A percentile compares a stretch with the other conserved stretches of the same genome.
Conservation (phyloP, 805 yeast genomes). For the Lipomyces sp. region DNA sequence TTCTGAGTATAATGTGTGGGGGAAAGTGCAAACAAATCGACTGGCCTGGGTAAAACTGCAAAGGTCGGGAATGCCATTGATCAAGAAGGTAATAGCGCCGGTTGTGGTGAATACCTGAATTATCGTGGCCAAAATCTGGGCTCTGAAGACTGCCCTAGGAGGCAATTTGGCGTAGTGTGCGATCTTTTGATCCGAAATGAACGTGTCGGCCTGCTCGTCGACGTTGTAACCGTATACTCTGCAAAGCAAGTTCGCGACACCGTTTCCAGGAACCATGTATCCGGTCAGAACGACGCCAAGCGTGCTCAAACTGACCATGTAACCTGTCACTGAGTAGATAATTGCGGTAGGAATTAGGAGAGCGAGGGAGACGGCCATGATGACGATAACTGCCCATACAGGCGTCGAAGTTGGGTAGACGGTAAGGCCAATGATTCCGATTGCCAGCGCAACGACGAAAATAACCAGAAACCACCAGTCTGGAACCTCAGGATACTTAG, state of each 20-base stretch:
- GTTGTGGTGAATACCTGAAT: constrained; percentile 61
- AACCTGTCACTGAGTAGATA: constrained; percentile 67
- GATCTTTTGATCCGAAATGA: constrained; percentile 50
- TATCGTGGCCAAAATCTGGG: constrained; percentile 58
- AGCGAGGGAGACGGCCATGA: constrained; percentile 57
- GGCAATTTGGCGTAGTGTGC: constrained; percentile 62
- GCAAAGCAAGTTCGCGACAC: constrained; percentile 55
- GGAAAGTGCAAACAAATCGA: constrained; percentile 39
- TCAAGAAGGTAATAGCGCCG: constrained; percentile 55
- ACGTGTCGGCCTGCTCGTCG: constrained; percentile 54
- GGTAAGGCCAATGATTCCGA: constrained; percentile 45
- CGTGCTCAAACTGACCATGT: constrained; percentile 49
- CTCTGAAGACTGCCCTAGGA: constrained; percentile 56
- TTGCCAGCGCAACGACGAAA: constrained; percentile 49
- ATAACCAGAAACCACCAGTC: constrained; percentile 71
- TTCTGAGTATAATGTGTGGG: constrained; percentile 38
- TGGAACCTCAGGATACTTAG: constrained; percentile 68
- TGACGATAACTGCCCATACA: constrained; percentile 65
- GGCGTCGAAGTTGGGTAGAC: constrained; percentile 61
- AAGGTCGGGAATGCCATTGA: constrained; percentile 35
- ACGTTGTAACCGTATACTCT: constrained; percentile 56
- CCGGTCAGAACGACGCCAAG: constrained; percentile 55
- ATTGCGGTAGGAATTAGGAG: constrained; percentile 67
- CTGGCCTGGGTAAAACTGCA: constrained; percentile 37
- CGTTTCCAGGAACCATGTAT: constrained; percentile 56